Evolutionary conservation across 164 flowering plant species (phyloP).

Genomic region (Macadamia tetraphylla): DNA sequence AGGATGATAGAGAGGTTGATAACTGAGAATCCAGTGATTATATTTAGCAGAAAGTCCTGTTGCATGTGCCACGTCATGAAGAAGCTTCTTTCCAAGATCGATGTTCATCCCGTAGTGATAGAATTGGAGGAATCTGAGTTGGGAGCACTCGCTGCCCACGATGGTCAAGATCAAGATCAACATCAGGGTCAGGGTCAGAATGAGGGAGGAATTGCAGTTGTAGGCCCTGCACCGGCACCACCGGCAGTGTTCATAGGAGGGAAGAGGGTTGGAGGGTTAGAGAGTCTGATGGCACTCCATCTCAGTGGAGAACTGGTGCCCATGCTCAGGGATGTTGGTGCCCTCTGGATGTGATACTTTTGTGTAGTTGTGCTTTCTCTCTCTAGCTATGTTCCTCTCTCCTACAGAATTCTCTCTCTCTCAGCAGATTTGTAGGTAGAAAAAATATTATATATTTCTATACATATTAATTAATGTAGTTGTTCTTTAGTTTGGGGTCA

Average conservation of each 20-base stretch:
- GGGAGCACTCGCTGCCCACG: conserved; percentile 35
- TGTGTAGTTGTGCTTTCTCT: background rate
- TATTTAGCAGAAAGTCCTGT: conserved; percentile 59
- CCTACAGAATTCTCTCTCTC: background rate
- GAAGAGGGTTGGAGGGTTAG: conserved; percentile 58
- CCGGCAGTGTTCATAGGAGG: conserved; percentile 74
- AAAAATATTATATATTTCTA: background rate
- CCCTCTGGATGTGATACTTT: conserved; percentile 27
- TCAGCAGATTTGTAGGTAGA: background rate
- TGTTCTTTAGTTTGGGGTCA: no score
- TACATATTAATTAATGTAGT: no score
- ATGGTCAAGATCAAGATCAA: background rate
- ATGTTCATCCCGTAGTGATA: conserved; percentile 79
- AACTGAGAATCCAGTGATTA: conserved; percentile 68
- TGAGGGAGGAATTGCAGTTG: conserved; percentile 2
- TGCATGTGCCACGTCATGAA: conserved; percentile 94
- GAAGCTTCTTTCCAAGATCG: conserved; percentile 47
- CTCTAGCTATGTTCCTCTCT: background rate
- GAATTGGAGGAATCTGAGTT: conserved; percentile 72
- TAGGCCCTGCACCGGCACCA: conserved; percentile 5
- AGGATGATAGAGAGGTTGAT: conserved; percentile 56
- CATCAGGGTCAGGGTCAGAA: conserved; percentile 4
- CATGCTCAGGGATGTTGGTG: conserved; percentile 61
- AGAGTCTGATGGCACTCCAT: conserved; percentile 65
- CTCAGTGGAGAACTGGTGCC: conserved; percentile 59